Percentiles rank a stretch among this genome's conserved stretches.
Evolutionary conservation across 1,139 yeast species (phyloP).

Genomic region (Geotrichum bryndzae): DNA sequence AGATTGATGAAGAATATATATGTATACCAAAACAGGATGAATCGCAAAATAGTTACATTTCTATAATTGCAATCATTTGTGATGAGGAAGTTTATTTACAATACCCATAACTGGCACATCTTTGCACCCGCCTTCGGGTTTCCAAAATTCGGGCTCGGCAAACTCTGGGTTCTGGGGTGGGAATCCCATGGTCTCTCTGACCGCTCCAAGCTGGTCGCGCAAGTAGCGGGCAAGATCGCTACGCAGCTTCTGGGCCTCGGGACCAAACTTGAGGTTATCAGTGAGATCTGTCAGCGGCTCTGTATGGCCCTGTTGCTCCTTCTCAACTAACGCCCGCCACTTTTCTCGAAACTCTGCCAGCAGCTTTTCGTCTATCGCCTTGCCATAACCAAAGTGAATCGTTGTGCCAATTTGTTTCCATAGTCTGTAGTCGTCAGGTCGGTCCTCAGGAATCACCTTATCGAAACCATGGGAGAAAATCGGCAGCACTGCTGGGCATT

Average conservation of each 20-base stretch:
- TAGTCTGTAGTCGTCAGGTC: slow-evolving; percentile 35
- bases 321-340: slow-evolving; percentile 61
- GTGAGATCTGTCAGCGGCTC: slow-evolving; percentile 44
- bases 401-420: slow-evolving; percentile 50
- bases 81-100: slow-evolving; percentile 18
- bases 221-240: slow-evolving; percentile 64
- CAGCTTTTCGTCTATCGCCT: slow-evolving; percentile 56
- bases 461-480: slow-evolving; percentile 84
- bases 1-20: not conserved
- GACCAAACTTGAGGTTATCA: slow-evolving; percentile 55
- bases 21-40: not conserved
- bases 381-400: slow-evolving; percentile 70
- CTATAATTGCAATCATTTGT: slow-evolving; percentile 1
- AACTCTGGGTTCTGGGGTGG: slow-evolving; percentile 44
- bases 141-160: slow-evolving; percentile 68
- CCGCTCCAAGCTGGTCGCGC: slow-evolving; percentile 54
- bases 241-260: slow-evolving; percentile 57
- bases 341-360: slow-evolving; percentile 55
- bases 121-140: slow-evolving; percentile 16
- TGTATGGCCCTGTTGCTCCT: slow-evolving; percentile 32
- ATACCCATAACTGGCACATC: slow-evolving; percentile 19
- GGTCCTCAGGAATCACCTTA: slow-evolving; percentile 70
- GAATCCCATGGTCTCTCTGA: slow-evolving; percentile 51
- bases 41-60: not conserved
- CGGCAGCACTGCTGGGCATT: slow-evolving; percentile 85